Base-by-base conservation (phyloP, 345 rosid species). In the thale cress (Arabidopsis thaliana) region DNA sequence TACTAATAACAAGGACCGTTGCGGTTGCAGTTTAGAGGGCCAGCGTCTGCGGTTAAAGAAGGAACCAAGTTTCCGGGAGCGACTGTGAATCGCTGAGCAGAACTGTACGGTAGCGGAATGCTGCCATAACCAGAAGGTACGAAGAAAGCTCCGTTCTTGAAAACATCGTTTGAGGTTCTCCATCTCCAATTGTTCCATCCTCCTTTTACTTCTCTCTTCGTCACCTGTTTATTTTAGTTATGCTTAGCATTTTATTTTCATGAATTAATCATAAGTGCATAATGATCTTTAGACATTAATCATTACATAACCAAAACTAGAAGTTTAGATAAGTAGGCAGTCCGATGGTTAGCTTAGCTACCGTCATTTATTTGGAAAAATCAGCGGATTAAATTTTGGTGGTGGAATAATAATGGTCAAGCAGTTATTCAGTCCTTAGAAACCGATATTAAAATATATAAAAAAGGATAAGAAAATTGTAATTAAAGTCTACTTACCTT, bases 81-180 rank as follows among this genome's bases (percentile, higher is more conserved):
- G 9, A 85, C 93, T 14, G 63, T 61, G 42, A 90, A 85, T 5
- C 84, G 79, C 41, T 93, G 96, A 38, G 82, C 61, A 8, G 79
- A 71, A 22, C 82, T 77, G 45, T 91, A 94, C 16, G 66, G 74
- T n/a, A 91, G 84, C n/a, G 75, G 81, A 51, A 74, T 75, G 33
- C 84, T 85, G 38, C 95, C 97, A 32, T 88, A 87, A 8, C 97
- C 98, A 0, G 98, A 94, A 69, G 85, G 93, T 61, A 92, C 85
- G 69, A 94, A 94, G 81, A 85, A 91, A 14, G 98, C 97, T 4
- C 98, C 98, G 46, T 94, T 90, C 67, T 74, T 45, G 72, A 91
- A 86, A 9, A 87, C 81, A 62, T 94, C 97, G 24, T 81, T 87
- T 32, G 94, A 90, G 4, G 89, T 85, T 70, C 92, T 87, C 97